These are phyloP conservation scores for Pisolithus thermaeus DNA, from an alignment of 1,284 basidiomycete genomes.

Conservation along the genomic window DNA sequence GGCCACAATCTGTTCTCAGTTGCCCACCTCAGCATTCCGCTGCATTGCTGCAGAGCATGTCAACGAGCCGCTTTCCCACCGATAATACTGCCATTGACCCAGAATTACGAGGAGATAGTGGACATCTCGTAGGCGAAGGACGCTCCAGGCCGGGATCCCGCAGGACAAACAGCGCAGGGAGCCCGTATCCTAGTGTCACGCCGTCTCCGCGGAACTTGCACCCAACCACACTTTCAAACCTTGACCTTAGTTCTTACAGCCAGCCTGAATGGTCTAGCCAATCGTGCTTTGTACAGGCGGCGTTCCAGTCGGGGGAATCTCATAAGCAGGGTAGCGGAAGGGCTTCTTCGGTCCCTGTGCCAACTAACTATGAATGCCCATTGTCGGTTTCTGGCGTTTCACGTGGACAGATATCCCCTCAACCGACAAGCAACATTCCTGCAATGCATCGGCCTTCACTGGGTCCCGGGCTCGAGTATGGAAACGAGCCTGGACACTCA, in stretches of 20 bases:
- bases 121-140: constrained; percentile 31
- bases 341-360: not conserved
- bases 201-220: constrained; percentile 23
- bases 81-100: constrained; percentile 34
- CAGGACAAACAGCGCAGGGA: constrained; percentile 13
- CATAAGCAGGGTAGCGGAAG: constrained; percentile 8
- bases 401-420: not conserved
- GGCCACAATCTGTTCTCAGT: not conserved
- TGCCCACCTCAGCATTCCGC: constrained; percentile 5
- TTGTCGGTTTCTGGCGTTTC: no score
- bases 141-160: constrained; percentile 20
- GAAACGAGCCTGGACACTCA: constrained; percentile 3
- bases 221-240: constrained; percentile 9
- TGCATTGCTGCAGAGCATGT: not conserved
- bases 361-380: not conserved
- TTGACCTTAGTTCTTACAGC: constrained; percentile 10
- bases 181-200: constrained; percentile 17
- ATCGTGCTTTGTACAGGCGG: constrained; percentile 18
- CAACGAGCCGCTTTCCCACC: constrained; percentile 5
- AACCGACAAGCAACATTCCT: constrained; percentile 4
- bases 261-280: constrained; percentile 19
- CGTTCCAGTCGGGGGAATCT: constrained; percentile 1
- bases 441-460: constrained; percentile 1
- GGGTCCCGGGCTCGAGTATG: constrained; percentile 14
- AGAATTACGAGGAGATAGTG: constrained; percentile 22